Conservation (phyloP, 1,139 yeast species). For the Blastobotrys petasosporus region DNA sequence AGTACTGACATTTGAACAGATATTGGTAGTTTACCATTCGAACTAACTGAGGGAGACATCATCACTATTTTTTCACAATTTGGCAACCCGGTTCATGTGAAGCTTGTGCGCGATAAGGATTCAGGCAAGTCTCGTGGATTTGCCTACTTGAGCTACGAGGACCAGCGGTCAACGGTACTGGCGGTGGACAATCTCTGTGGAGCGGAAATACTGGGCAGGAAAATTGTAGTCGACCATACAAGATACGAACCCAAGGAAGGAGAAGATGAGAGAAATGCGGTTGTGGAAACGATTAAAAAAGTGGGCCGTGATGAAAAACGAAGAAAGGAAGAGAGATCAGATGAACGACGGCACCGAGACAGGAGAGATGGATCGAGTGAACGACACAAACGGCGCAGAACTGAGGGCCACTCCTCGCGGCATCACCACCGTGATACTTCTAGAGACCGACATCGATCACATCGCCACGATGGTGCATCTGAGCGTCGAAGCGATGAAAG, state of each 20-base stretch:
- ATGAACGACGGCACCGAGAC: not conserved
- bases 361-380: not conserved
- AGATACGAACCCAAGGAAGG: conserved; percentile 53
- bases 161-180: conserved; percentile 70
- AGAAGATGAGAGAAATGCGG: conserved; percentile 32
- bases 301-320: not conserved
- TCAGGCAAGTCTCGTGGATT: conserved; percentile 71
- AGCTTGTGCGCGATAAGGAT: conserved; percentile 61
- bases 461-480: not conserved
- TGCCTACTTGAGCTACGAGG: conserved; percentile 78
- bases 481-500: not conserved
- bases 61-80: conserved; percentile 79
- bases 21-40: conserved; percentile 66
- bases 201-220: conserved; percentile 50
- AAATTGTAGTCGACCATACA: conserved; percentile 70
- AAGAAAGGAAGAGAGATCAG: not conserved
- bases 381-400: conserved; percentile 1
- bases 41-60: conserved; percentile 67
- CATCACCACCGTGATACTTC: not conserved
- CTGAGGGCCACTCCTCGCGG: not conserved
- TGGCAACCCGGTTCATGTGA: conserved; percentile 78
- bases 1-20: conserved; percentile 11
- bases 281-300: conserved; percentile 1
- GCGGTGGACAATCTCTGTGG: conserved; percentile 92
- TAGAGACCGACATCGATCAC: not conserved